Evolutionary conservation across 495 filamentous ascomycete species (phyloP).

Genomic region (Arthonia radiata): DNA sequence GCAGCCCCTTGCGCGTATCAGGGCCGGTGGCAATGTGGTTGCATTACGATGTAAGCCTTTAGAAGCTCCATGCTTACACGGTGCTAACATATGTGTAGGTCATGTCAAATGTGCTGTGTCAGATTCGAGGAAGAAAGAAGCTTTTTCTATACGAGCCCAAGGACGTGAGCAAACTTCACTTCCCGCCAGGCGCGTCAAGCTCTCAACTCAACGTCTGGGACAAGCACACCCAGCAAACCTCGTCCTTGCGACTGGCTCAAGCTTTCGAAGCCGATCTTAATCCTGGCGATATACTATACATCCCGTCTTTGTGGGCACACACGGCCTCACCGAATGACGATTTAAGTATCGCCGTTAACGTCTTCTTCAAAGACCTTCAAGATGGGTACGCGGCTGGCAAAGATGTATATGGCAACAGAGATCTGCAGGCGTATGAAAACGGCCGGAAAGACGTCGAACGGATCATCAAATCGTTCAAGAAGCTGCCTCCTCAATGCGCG

Average conservation of each 20-base stretch:
- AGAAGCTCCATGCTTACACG: background rate
- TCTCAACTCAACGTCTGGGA: constrained; percentile 49
- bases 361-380: constrained; percentile 55
- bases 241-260: constrained; percentile 30
- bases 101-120: constrained; percentile 75
- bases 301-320: constrained; percentile 67
- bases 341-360: constrained; percentile 53
- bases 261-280: constrained; percentile 39
- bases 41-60: constrained; percentile 51
- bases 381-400: constrained; percentile 45
- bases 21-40: constrained; percentile 76
- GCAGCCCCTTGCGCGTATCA: constrained; percentile 56
- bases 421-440: constrained; percentile 64
- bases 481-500: constrained; percentile 36
- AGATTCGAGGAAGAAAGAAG: constrained; percentile 43
- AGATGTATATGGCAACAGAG: constrained; percentile 76
- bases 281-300: constrained; percentile 53
- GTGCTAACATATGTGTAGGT: constrained; percentile 20
- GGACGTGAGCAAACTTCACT: constrained; percentile 41
- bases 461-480: constrained; percentile 40
- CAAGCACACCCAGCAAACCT: constrained; percentile 12
- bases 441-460: constrained; percentile 44
- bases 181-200: constrained; percentile 56
- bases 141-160: constrained; percentile 56
- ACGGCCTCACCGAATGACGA: constrained; percentile 34